Evolutionary conservation across 169 alveolate species (phyloP).

Genomic region (Eimeria necatrix): DNA sequence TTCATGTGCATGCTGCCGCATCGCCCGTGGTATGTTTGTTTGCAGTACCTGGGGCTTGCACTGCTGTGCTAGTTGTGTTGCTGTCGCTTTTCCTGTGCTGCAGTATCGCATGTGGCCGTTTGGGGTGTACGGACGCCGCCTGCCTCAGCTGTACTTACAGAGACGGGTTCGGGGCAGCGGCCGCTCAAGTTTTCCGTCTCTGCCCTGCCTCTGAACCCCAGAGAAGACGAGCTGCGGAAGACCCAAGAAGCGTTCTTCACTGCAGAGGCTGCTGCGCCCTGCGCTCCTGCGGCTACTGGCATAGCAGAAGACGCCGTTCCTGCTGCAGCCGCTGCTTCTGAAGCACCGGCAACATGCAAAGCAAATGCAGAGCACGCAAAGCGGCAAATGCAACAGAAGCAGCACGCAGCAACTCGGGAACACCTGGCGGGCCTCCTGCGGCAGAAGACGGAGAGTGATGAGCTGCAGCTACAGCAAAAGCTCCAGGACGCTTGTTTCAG

Average conservation of each 20-base stretch:
- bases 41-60: background rate
- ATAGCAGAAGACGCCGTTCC: background rate
- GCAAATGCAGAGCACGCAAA: background rate
- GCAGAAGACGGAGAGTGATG: background rate
- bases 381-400: background rate
- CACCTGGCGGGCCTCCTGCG: slow-evolving; percentile 19
- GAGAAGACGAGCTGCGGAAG: slow-evolving; percentile 17
- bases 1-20: too few relatives aligned
- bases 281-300: background rate
- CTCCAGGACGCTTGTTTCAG: background rate
- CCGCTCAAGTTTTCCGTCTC: slow-evolving; percentile 26
- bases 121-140: slow-evolving; percentile 46
- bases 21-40: too few relatives aligned
- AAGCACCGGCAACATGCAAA: background rate
- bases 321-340: slow-evolving; percentile 3
- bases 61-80: background rate
- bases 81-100: background rate
- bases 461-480: slow-evolving; percentile 2
- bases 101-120: slow-evolving; percentile 18
- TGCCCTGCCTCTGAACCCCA: slow-evolving; percentile 19
- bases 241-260: background rate
- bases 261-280: slow-evolving; percentile 3
- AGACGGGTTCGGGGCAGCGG: background rate
- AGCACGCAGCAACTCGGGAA: background rate
- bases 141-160: background rate